Percentiles rank a stretch among this genome's conserved stretches.
Conservation (phyloP, 1,139 yeast species). For the Yamadazyma diospyri region DNA sequence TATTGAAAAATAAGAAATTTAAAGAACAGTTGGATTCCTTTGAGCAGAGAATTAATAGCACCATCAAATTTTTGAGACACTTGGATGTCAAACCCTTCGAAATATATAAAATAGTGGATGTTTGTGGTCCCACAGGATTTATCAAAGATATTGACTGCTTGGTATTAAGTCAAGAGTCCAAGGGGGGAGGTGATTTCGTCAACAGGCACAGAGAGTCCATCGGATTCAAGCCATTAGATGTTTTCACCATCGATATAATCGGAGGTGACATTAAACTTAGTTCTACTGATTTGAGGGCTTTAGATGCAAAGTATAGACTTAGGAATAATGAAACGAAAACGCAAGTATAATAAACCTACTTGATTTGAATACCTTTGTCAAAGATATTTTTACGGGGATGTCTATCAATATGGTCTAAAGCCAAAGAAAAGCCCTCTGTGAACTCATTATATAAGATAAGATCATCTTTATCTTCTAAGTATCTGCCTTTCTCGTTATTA, state of each 20-base stretch:
- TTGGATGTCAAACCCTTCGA: conserved; percentile 42
- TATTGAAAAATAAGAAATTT: conserved; percentile 72
- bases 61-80: conserved; percentile 43
- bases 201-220: conserved; percentile 59
- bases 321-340: background rate
- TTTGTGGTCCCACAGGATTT: conserved; percentile 94
- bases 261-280: conserved; percentile 80
- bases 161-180: conserved; percentile 78
- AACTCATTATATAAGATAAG: conserved; percentile 54
- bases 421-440: conserved; percentile 47
- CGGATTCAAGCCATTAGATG: conserved; percentile 50
- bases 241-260: conserved; percentile 66
- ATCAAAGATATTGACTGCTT: conserved; percentile 72
- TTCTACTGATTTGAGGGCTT: conserved; percentile 57
- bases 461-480: conserved; percentile 53
- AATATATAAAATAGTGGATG: conserved; percentile 65
- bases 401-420: conserved; percentile 86
- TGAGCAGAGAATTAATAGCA: conserved; percentile 45
- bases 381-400: conserved; percentile 42
- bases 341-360: conserved; percentile 14
- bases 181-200: conserved; percentile 68
- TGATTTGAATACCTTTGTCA: conserved; percentile 61
- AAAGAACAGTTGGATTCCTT: conserved; percentile 63
- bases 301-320: conserved; percentile 3
- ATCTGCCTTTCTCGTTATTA: conserved; percentile 36